These are phyloP conservation scores for Wickerhamomyces rabaulensis DNA, from an alignment of 805 yeast genomes.

Conservation along the genomic window DNA sequence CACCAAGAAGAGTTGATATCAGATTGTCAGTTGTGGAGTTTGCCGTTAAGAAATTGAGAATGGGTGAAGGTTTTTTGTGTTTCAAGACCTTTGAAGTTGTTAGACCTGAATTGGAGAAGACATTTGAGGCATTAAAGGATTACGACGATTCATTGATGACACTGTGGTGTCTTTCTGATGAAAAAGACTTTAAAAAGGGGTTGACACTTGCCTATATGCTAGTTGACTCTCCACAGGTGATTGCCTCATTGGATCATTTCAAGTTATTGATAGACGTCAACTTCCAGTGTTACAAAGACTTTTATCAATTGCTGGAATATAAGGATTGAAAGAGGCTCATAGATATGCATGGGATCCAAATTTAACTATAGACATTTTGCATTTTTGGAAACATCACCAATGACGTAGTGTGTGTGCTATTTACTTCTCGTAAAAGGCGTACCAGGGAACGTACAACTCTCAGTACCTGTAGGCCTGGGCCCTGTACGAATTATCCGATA, in stretches of 20 bases:
- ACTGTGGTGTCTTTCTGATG: slow-evolving; percentile 1
- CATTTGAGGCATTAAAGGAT: neutral
- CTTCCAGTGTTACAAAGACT: neutral
- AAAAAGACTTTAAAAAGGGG: neutral
- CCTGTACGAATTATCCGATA: too few relatives aligned
- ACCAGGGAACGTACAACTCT: too few relatives aligned
- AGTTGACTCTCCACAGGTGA: neutral
- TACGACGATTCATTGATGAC: neutral
- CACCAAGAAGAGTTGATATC: slow-evolving; percentile 1
- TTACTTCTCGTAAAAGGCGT: too few relatives aligned
- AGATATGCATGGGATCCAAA: neutral
- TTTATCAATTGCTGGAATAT: neutral
- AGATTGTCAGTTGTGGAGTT: neutral
- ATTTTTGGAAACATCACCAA: too few relatives aligned
- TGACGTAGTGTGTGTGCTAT: too few relatives aligned
- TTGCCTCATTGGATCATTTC: neutral
- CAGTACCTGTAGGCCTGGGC: too few relatives aligned
- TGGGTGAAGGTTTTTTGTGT: neutral
- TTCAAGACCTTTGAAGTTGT: slow-evolving; percentile 2
- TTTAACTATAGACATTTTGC: too few relatives aligned
- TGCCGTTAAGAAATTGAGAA: neutral
- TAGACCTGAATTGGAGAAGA: neutral
- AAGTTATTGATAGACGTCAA: neutral
- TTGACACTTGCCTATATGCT: neutral
- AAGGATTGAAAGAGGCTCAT: neutral